These are phyloP conservation scores for Exobasidium rhododendri DNA, from an alignment of 1,284 basidiomycete species.

Conservation along the genomic window DNA sequence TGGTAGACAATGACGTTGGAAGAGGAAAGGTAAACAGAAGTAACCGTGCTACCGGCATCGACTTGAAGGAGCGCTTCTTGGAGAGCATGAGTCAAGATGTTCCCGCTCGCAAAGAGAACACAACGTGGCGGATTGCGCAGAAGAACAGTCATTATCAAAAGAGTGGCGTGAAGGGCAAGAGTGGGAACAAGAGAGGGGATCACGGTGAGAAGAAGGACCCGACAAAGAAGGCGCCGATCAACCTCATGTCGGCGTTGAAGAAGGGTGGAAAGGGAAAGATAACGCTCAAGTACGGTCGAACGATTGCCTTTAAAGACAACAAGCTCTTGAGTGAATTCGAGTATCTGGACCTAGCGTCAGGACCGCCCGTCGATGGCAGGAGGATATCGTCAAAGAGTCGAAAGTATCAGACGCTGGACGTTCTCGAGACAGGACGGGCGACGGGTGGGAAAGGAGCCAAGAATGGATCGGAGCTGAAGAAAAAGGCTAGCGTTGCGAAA, in stretches of 20 bases:
- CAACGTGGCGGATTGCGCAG: constrained; percentile 44
- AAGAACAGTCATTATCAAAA: constrained; percentile 38
- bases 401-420: constrained; percentile 54
- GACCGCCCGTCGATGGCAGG: constrained; percentile 56
- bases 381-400: constrained; percentile 56
- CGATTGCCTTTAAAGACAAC: constrained; percentile 59
- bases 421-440: constrained; percentile 56
- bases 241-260: constrained; percentile 56
- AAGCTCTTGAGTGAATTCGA: constrained; percentile 57
- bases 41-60: constrained; percentile 8
- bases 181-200: constrained; percentile 5
- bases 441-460: neutral
- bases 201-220: constrained; percentile 3
- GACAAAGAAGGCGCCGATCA: constrained; percentile 26
- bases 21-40: neutral
- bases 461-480: neutral
- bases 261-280: constrained; percentile 58
- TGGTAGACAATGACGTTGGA: neutral
- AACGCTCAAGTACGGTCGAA: constrained; percentile 57
- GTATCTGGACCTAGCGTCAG: constrained; percentile 58
- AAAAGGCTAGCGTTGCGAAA: neutral
- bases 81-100: constrained; percentile 57
- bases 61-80: constrained; percentile 58
- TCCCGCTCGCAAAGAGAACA: constrained; percentile 46
- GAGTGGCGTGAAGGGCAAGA: constrained; percentile 6